Conservation (phyloP, 2,329 filamentous ascomycete genomes). For the Cryphonectria japonica region DNA sequence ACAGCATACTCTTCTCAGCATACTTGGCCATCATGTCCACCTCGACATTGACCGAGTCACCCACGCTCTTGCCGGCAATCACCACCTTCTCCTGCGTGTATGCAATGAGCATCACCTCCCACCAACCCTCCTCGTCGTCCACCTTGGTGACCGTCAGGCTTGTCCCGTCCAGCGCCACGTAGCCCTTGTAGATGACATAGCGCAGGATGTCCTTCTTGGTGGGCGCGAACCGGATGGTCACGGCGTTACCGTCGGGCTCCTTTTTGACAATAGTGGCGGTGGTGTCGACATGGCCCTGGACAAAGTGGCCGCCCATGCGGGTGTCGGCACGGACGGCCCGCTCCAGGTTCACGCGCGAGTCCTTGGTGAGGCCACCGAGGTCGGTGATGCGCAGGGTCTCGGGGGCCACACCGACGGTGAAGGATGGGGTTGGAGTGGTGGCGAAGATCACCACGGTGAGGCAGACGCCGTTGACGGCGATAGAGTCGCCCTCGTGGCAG, state of each 20-base stretch:
- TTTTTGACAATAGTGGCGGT: slow-evolving; percentile 75
- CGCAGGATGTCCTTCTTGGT: slow-evolving; percentile 69
- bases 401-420: slow-evolving; percentile 92
- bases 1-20: slow-evolving; percentile 86
- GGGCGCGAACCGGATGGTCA: slow-evolving; percentile 83
- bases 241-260: slow-evolving; percentile 83
- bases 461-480: slow-evolving; percentile 93
- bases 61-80: slow-evolving; percentile 74
- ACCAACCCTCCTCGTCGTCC: slow-evolving; percentile 77
- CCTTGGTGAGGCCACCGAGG: slow-evolving; percentile 72
- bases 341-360: slow-evolving; percentile 85
- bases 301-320: slow-evolving; percentile 97
- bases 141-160: slow-evolving; percentile 92
- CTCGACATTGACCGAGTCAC: slow-evolving; percentile 88
- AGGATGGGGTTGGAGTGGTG: slow-evolving; percentile 49
- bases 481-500: slow-evolving; percentile 87
- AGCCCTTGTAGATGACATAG: slow-evolving; percentile 96
- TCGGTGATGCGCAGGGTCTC: slow-evolving; percentile 96
- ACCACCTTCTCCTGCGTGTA: slow-evolving; percentile 96
- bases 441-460: slow-evolving; percentile 76
- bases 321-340: slow-evolving; percentile 88
- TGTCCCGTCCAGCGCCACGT: slow-evolving; percentile 90
- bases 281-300: slow-evolving; percentile 96
- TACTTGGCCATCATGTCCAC: slow-evolving; percentile 89
- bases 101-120: slow-evolving; percentile 96